Evolutionary conservation across 1,284 basidiomycete genomes (phyloP).

Genomic region (Filobasidium uniguttulatum): DNA sequence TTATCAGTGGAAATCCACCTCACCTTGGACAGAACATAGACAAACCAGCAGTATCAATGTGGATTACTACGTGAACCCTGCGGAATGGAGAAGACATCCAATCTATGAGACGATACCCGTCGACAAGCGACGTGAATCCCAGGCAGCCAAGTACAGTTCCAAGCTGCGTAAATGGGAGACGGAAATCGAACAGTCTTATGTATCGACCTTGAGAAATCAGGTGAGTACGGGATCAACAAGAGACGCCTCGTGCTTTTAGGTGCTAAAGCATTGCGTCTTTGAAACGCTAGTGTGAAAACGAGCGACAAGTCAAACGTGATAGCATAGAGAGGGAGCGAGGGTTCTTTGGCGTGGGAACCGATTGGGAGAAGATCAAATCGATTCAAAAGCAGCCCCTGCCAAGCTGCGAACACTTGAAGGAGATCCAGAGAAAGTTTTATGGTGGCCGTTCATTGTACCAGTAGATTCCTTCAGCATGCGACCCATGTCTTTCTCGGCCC

Average conservation of each 20-base stretch:
- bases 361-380: conserved; percentile 56
- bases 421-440: conserved; percentile 6
- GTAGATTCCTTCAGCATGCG: no score
- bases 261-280: background rate
- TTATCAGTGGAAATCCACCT: conserved; percentile 55
- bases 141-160: conserved; percentile 27
- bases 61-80: conserved; percentile 71
- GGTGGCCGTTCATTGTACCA: background rate
- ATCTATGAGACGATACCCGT: conserved; percentile 48
- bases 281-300: conserved; percentile 23
- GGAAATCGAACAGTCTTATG: conserved; percentile 57
- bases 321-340: conserved; percentile 62
- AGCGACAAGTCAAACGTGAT: conserved; percentile 20
- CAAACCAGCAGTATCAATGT: conserved; percentile 56
- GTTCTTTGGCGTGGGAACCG: conserved; percentile 73
- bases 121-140: conserved; percentile 46
- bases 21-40: conserved; percentile 45
- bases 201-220: conserved; percentile 51
- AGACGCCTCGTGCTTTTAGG: background rate
- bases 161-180: conserved; percentile 33
- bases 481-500: no score
- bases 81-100: conserved; percentile 65
- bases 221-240: conserved; percentile 43
- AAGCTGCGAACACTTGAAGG: conserved; percentile 60
- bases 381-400: conserved; percentile 30